Conservation (phyloP, 306 rosid genomes). For the Adenanthera pavonina region DNA sequence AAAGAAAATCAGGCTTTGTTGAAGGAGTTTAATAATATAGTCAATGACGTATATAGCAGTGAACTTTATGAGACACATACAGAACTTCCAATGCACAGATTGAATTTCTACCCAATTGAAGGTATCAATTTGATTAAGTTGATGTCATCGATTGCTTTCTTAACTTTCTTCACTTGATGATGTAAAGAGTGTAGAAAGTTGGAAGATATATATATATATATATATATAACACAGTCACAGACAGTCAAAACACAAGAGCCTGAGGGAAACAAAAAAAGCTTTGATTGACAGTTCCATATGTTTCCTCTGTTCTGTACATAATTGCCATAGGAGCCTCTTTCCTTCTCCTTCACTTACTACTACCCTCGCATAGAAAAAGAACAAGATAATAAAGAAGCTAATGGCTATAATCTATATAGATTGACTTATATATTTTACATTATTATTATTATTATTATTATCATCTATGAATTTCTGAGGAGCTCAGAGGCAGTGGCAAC, state of each 20-base stretch:
- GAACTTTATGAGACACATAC: not conserved
- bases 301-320: slow-evolving; percentile 64
- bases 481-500: slow-evolving; percentile 54
- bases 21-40: not conserved
- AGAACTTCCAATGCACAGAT: not conserved
- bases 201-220: not conserved
- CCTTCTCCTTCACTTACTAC: slow-evolving; percentile 38
- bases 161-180: slow-evolving; percentile 17
- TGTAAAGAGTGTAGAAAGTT: slow-evolving; percentile 3
- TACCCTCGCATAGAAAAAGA: slow-evolving; percentile 26
- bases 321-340: slow-evolving; percentile 41
- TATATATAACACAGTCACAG: not conserved
- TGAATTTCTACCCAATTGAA: slow-evolving; percentile 25
- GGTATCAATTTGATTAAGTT: slow-evolving; percentile 1
- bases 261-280: slow-evolving; percentile 30
- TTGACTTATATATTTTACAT: slow-evolving; percentile 3
- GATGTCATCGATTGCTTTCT: slow-evolving; percentile 8
- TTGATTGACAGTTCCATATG: slow-evolving; percentile 45
- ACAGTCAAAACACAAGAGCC: slow-evolving; percentile 6
- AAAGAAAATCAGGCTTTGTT: no score
- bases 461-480: slow-evolving; percentile 40
- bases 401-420: not conserved
- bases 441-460: not conserved
- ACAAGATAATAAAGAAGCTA: not conserved
- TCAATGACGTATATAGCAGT: not conserved